These are phyloP conservation scores for Tetragonia tetragonoides DNA, from an alignment of 148 eudicot genomes.

Conservation along the genomic window DNA sequence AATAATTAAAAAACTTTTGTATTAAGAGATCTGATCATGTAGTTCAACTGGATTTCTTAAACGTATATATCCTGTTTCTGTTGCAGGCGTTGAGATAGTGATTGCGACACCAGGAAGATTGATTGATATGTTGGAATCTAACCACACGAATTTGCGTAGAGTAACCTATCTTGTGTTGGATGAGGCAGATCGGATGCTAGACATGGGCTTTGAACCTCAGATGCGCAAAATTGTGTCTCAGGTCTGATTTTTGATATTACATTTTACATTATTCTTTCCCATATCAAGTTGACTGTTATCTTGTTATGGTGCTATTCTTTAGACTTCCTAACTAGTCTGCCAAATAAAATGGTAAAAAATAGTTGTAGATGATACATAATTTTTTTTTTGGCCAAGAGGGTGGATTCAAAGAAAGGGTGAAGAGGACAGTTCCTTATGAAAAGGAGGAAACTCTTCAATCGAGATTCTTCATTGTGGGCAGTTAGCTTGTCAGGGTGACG, in stretches of 20 bases:
- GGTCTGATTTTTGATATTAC: constrained; percentile 38
- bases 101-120: constrained; percentile 98
- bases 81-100: constrained; percentile 88
- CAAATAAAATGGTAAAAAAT: background rate
- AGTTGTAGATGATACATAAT: background rate
- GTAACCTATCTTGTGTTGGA: constrained; percentile 96
- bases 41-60: constrained; percentile 18
- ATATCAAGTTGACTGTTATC: background rate
- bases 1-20: background rate
- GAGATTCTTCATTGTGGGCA: background rate
- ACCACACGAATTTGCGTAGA: constrained; percentile 86
- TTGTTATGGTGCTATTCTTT: background rate
- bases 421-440: background rate
- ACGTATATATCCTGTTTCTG: background rate
- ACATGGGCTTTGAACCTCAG: constrained; percentile 99
- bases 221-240: constrained; percentile 89
- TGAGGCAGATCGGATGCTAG: constrained; percentile 98
- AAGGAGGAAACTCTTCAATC: background rate
- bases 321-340: background rate
- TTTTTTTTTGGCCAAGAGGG: background rate
- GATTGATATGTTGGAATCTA: constrained; percentile 96
- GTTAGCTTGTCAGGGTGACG: background rate
- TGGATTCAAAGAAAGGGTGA: background rate
- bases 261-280: background rate
- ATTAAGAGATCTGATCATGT: constrained; percentile 14